Base-by-base conservation (phyloP, 1,139 yeast genomes). In the Blastobotrys aristatus region DNA sequence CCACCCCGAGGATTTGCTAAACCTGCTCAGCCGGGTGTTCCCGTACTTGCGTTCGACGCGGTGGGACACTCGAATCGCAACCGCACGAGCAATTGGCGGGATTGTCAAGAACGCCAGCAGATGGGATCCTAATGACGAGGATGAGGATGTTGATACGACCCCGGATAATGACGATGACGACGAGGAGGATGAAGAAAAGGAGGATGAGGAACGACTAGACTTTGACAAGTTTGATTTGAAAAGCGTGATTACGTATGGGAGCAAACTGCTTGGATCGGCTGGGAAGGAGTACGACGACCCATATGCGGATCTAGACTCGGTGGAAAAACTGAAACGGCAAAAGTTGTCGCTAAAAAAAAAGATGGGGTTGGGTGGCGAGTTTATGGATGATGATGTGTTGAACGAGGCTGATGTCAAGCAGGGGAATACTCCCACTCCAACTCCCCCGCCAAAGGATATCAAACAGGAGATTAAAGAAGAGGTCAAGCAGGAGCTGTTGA, bases 51-150 rank as follows among this genome's bases (percentile, higher is more conserved):
- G 81, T 59, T 81, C 92, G 33, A 74, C 74, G 47, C 87, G 84
- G 68, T 94, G 99, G 99, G 98, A 94, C 65, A 90, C 98, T 0
- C 77, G 99, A 65, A 83, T 86, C 1, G 82, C 97, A 0, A 95
- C 98, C 1, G 97, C 97, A 0, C 72, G 90, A 51, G 98, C 98
- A 0, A 79, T 94, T 59, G 97, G 97, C 13, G 96, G 95, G 2
- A 89, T 94, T 32, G 94, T 89, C 6, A 77, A 80, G 47, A 83
- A 88, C 63, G 81, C 92, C 0, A 76, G 77, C 1, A 60, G 74
- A 34, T 94, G 97, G 97, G 88, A 88, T 60, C 98, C 98, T 1
- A 85, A 87, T 58, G 53, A 51, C 16, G 51, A 47, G 30, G 44
- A 27, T 10, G 52, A 48, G 32, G 40, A n/a, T 10, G 47, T 56